Base-by-base conservation (phyloP, 148 eudicot genomes). In the Camellia sinensis region DNA sequence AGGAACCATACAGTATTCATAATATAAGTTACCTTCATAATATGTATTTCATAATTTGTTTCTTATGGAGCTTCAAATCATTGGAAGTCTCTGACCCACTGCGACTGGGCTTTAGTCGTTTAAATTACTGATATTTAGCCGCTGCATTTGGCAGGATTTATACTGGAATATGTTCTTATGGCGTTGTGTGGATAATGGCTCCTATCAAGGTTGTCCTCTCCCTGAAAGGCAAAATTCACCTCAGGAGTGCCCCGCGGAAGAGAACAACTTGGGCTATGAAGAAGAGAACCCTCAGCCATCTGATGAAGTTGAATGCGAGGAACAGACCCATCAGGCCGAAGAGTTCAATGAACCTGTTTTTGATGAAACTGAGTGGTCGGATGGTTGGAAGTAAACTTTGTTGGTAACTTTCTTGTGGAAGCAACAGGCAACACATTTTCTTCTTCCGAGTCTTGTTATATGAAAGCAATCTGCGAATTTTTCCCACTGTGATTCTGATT, bases 161-260 rank as follows among this genome's bases (percentile, higher is more conserved):
- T 81, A 84, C 77, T 96, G 99, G 99, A 89, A 86, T 79, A 79
- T 85, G 83, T 87, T 93, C 37, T 81, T 96, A 62, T 93, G 99
- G 95, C 88, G 88, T 44, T 93, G 97, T 78, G 88, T 78, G 3
- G 99, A 96, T 7, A 90, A 90, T 64, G 81, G 75, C 46, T 89
- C 99, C 56, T 93, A 96, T 79, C 79, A 89, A 78, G 99, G 99
- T 7, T 96, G 98, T 74, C 80, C 90, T 83, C 98, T 92, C 54
- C 99, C 99, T 2, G 90, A 87, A 44, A 91, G 77, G 81, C 82
- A 79, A 84, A 67, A 56, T 52, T 73, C 43, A 48, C 3, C 11
- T 73, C 76, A 82, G 56, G 91, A 75, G 13, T 53, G 43, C 37
- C 77, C 86, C 43, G 5, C 65, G 66, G 65, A 82, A 59, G 81